Base-by-base conservation (phyloP, 345 rosid species). In the Passiflora organensis region DNA sequence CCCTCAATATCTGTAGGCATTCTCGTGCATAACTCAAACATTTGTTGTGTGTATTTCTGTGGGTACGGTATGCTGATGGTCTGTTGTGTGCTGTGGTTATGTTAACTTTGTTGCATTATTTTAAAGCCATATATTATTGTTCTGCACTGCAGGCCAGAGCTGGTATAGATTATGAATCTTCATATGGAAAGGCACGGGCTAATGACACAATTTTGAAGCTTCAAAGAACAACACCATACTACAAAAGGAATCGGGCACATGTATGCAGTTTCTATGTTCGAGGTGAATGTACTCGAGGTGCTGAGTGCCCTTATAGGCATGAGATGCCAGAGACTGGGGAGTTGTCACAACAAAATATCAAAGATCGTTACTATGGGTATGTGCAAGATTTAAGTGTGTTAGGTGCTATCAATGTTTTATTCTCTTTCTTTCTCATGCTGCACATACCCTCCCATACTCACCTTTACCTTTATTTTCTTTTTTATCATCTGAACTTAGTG, bases 281-380 rank as follows among this genome's bases (percentile, higher is more conserved):
- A 19, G 98, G 96, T 59, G 95, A 91, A 72, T 91, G 98, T 69
- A 88, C 95, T 34, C 73, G 98, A 80, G 98, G 98, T 72, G 84
- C 76, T 5, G 98, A 91, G 62, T 91, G 96, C 70, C 98, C 95
- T 43, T 91, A 88, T 58, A 74, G 96, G 68, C 98, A 91, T 63
- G 96, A 91, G 81, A 91, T 91, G 96, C 96, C 98, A 0, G 76
- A 68, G 62, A 84, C 96, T 15, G 98, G 98, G 48, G 96, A 91
- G 81, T 51, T 88, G 48, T 88, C 98, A 13, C 98, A 91, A 66
- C 96, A 91, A 66, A 91, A 91, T 67, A 91, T 88, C 11, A 91
- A 91, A 67, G 96, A 91, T 57, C 96, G 98, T 67, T 91, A 91
- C 44, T 91, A 88, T 51, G 95, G 96, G 98, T 91, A 77, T 44